Percentiles rank a stretch among this genome's conserved stretches.
These are phyloP conservation scores for Beauveria rudraprayagi DNA, from an alignment of 2,329 filamentous ascomycete genomes.

Conservation along the genomic window DNA sequence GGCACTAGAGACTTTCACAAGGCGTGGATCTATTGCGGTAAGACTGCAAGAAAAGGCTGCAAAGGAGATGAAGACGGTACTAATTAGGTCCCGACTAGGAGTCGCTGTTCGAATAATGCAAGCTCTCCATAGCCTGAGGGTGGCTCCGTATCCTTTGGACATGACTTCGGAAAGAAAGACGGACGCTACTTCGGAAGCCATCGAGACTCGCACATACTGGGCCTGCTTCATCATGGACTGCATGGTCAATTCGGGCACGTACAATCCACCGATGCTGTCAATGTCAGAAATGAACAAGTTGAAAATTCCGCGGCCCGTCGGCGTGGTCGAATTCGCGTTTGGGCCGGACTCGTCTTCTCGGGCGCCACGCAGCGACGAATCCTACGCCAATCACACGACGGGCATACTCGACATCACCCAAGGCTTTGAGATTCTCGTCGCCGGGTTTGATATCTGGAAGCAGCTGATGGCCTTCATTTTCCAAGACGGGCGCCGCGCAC, in stretches of 20 bases:
- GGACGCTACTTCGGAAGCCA: conserved; percentile 19
- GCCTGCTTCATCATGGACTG: conserved; percentile 38
- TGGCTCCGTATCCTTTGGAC: conserved; percentile 22
- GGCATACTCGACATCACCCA: conserved; percentile 20
- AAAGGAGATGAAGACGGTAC: background rate
- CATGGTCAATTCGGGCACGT: conserved; percentile 33
- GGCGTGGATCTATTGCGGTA: conserved; percentile 34
- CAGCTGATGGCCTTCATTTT: conserved; percentile 33
- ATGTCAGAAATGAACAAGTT: conserved; percentile 27
- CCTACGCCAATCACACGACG: conserved; percentile 3
- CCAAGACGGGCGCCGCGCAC: conserved; percentile 33
- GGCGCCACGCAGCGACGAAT: conserved; percentile 13
- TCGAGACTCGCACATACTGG: conserved; percentile 36
- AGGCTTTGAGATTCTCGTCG: conserved; percentile 28
- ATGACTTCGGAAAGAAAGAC: conserved; percentile 15
- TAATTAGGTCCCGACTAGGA: conserved; percentile 14
- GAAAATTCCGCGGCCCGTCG: conserved; percentile 23
- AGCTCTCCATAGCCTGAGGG: conserved; percentile 22
- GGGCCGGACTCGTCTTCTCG: conserved; percentile 21
- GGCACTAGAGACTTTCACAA: conserved; percentile 33
- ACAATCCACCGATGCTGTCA: conserved; percentile 29
- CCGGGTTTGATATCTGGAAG: conserved; percentile 37
- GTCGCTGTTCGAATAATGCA: conserved; percentile 34
- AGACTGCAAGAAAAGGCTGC: background rate
- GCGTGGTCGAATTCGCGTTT: conserved; percentile 32